A percentile compares a stretch with the other conserved stretches of the same genome.
Conservation (phyloP, 2,329 filamentous ascomycete species). For the Xylaria hypoxylon region DNA sequence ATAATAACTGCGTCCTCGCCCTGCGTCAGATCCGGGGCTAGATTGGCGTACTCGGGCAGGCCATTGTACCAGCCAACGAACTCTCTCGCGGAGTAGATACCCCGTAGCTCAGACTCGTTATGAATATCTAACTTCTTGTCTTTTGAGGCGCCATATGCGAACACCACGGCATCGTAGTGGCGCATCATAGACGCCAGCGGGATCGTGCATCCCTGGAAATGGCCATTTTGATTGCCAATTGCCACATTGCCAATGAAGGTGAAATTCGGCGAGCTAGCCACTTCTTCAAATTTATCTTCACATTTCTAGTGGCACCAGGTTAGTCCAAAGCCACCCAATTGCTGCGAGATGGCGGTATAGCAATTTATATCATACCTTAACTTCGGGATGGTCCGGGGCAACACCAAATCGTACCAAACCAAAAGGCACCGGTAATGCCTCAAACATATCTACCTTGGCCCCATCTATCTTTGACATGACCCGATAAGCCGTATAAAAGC, state of each 20-base stretch:
- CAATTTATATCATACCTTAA: conserved; percentile 74
- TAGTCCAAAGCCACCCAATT: neutral
- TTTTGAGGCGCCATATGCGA: conserved; percentile 90
- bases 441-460: conserved; percentile 92
- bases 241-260: conserved; percentile 91
- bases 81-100: conserved; percentile 87
- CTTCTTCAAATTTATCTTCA: conserved; percentile 90
- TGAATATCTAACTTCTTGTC: conserved; percentile 83
- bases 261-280: conserved; percentile 84
- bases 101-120: conserved; percentile 77
- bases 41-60: conserved; percentile 79
- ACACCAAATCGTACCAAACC: conserved; percentile 94
- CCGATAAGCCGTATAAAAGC: conserved; percentile 93
- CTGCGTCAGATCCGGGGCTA: conserved; percentile 78
- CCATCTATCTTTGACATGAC: conserved; percentile 80
- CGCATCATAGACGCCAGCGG: conserved; percentile 76
- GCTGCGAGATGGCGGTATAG: neutral
- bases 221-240: conserved; percentile 68
- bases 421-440: conserved; percentile 90
- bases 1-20: conserved; percentile 89
- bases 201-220: conserved; percentile 62
- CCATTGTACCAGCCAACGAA: conserved; percentile 99
- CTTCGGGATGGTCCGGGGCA: conserved; percentile 97
- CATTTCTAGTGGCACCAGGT: conserved; percentile 75
- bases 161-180: conserved; percentile 92